Percentiles rank a stretch among this genome's conserved stretches.
Conservation (phyloP, 2,329 filamentous ascomycete species). For the Paecilomyces variotii region DNA sequence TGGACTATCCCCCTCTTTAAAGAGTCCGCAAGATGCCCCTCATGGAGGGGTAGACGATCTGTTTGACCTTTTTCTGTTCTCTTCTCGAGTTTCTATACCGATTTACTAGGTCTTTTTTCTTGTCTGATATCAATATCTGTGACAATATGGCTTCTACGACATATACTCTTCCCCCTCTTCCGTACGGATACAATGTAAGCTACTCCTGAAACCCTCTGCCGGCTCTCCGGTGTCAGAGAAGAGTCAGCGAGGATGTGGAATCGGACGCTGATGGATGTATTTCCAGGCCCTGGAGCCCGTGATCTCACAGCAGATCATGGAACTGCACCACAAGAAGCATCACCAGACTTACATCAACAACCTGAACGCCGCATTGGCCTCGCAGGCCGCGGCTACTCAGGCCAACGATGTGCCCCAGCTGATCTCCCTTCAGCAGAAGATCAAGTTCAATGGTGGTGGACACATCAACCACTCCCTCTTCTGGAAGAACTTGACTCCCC, state of each 20-base stretch:
- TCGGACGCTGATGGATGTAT: slow-evolving; percentile 63
- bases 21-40: neutral
- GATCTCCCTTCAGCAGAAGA: slow-evolving; percentile 58
- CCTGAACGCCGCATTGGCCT: slow-evolving; percentile 68
- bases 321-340: slow-evolving; percentile 88
- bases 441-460: slow-evolving; percentile 85
- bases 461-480: slow-evolving; percentile 92
- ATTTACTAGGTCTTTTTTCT: neutral
- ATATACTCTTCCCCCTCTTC: slow-evolving; percentile 57
- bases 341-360: slow-evolving; percentile 89
- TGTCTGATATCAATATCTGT: neutral
- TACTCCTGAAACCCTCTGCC: neutral
- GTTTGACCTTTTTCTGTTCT: neutral
- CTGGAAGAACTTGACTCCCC: slow-evolving; percentile 72
- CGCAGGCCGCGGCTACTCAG: slow-evolving; percentile 50
- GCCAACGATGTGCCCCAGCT: slow-evolving; percentile 55
- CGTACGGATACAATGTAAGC: slow-evolving; percentile 63
- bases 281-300: slow-evolving; percentile 68
- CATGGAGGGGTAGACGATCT: neutral
- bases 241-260: neutral
- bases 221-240: neutral
- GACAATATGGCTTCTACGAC: slow-evolving; percentile 20
- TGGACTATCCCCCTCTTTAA: neutral
- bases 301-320: slow-evolving; percentile 86
- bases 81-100: neutral